Base-by-base conservation (phyloP, 1,139 yeast species). In the Hemisphaericaspora lyxosophila region DNA sequence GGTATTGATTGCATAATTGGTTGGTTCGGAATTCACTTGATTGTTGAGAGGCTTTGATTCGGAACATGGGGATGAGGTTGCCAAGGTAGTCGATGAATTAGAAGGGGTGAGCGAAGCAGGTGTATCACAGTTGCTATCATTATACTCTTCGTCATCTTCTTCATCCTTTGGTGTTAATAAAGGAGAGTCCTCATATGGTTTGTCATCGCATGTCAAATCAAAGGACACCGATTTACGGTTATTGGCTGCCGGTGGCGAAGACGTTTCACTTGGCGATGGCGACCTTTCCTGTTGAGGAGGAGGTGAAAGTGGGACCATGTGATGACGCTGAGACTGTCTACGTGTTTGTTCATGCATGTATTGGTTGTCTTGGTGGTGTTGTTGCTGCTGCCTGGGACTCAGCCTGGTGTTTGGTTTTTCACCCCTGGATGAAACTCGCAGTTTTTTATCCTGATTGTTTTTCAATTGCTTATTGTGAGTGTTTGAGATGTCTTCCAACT, bases 141-240 rank as follows among this genome's bases (percentile, higher is more conserved):
- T 35, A 18, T 22, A 29, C 6, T 42, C 57, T 30, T 62, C 67
- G 38, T 66, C 67, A 38, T 67, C 71, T 31, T 69, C 74, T 31
- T 69, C 74, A 22, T 70, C 72, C 43, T 67, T 69, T 9, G 75
- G 75, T 1, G 75, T 70, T 41, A 70, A 57, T 28, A 70, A 57
- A 6, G 73, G 73, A 37, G 69, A 59, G 42, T 51, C 52, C 26
- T 60, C 61, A 43, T 59, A 61, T 25, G 45, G 48, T 45, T 55
- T 53, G 39, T 58, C 59, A 25, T 52, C 54, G 24, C 49, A 40
- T 5, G 51, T 45, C 24, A 55, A 48, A 29, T 54, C 61, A 41
- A 60, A 60, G 35, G 57, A 48, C 6, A 60, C 65, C 11, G 56
- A 49, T 47, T 60, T 60, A 30, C 49, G 26, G 35, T 27, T 48